Evolutionary conservation across 1,284 basidiomycete species (phyloP).

Genomic region (Heterobasidion annosum): DNA sequence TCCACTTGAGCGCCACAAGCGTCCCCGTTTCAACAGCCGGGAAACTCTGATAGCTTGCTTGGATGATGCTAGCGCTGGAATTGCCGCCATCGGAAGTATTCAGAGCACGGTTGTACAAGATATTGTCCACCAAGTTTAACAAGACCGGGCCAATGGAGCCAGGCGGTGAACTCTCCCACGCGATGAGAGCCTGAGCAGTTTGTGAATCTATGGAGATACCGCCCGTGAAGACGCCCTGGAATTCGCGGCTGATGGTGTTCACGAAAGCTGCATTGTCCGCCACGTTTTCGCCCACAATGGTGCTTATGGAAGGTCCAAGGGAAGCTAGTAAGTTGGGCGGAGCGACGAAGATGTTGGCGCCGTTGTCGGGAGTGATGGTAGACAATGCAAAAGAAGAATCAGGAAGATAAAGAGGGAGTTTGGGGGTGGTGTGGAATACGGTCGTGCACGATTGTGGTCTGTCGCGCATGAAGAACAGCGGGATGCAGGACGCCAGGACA

Average conservation of each 20-base stretch:
- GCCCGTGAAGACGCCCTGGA: constrained; percentile 42
- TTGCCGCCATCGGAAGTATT: constrained; percentile 32
- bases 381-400: constrained; percentile 24
- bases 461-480: constrained; percentile 51
- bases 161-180: constrained; percentile 54
- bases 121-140: constrained; percentile 61
- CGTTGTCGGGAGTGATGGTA: constrained; percentile 12
- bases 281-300: constrained; percentile 28
- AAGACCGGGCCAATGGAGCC: constrained; percentile 46
- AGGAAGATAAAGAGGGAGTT: constrained; percentile 40
- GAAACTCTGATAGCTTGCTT: constrained; percentile 44
- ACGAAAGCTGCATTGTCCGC: constrained; percentile 48
- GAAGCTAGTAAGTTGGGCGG: constrained; percentile 36
- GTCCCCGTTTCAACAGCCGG: constrained; percentile 44
- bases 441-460: constrained; percentile 41
- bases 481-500: constrained; percentile 54
- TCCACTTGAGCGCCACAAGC: constrained; percentile 56
- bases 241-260: constrained; percentile 35
- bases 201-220: constrained; percentile 49
- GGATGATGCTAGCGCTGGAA: constrained; percentile 36
- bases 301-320: constrained; percentile 26
- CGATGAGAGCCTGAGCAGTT: constrained; percentile 39
- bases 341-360: constrained; percentile 24
- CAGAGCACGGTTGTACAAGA: constrained; percentile 51
- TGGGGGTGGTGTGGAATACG: constrained; percentile 23